Evolutionary conservation across 192 early-diverging fungal genomes (phyloP).

Genomic region (Umbelopsis sp.): DNA sequence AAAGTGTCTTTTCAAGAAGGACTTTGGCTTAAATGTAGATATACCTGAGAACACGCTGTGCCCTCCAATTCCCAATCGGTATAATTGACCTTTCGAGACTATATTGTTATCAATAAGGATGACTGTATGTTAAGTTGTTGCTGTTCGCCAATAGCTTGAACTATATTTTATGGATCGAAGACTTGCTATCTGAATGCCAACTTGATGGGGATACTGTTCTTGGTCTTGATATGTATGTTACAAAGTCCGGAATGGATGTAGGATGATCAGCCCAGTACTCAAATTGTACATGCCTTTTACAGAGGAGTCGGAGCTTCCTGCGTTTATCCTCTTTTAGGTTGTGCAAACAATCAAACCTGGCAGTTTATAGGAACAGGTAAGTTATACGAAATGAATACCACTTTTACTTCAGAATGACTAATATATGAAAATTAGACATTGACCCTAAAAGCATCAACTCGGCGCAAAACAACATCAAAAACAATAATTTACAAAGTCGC

Average conservation of each 20-base stretch:
- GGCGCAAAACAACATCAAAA: constrained; percentile 65
- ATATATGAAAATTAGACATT: constrained; percentile 54
- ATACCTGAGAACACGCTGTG: constrained; percentile 71
- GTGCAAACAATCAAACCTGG: constrained; percentile 58
- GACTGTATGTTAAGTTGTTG: neutral
- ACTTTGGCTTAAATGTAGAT: constrained; percentile 67
- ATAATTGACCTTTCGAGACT: neutral
- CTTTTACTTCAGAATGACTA: too few species aligned
- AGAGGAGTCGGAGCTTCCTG: constrained; percentile 90
- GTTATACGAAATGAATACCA: too few species aligned
- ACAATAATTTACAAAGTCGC: constrained; percentile 60
- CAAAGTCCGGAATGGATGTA: too few species aligned
- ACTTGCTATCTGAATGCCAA: constrained; percentile 47
- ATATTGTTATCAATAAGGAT: neutral
- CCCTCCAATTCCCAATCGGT: constrained; percentile 62
- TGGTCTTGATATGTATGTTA: constrained; percentile 68
- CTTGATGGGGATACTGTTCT: constrained; percentile 19
- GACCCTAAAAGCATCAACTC: constrained; percentile 61
- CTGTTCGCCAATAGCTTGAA: constrained; percentile 57
- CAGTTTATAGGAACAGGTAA: constrained; percentile 73
- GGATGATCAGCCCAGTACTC: neutral
- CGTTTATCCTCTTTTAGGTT: constrained; percentile 87
- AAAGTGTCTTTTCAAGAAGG: constrained; percentile 57
- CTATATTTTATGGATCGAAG: constrained; percentile 72
- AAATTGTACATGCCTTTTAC: neutral